phyloP scores from a whole-genome alignment of 306 rosid genomes.

The Casuarina cunninghamiana region DNA sequence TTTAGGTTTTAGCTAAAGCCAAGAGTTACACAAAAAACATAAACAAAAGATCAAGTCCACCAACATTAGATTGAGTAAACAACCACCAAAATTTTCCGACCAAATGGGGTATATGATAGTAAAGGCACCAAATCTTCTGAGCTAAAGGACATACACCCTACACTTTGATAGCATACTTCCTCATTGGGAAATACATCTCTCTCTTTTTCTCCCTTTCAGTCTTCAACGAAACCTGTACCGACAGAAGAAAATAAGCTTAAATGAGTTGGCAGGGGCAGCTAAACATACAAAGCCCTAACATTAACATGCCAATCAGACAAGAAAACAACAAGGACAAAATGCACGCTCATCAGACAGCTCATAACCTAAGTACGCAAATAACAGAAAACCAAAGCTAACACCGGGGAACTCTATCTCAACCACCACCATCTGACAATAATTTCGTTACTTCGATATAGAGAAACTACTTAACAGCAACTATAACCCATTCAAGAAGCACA shows the following conservation, averaged over 20 bases:
- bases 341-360: neutral
- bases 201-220: constrained; percentile 57
- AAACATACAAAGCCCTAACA: neutral
- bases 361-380: neutral
- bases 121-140: constrained; percentile 19
- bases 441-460: neutral
- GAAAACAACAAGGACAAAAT: neutral
- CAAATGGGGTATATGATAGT: constrained; percentile 14
- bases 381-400: neutral
- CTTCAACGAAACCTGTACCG: constrained; percentile 45
- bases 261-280: neutral
- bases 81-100: constrained; percentile 31
- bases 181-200: constrained; percentile 55
- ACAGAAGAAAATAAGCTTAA: neutral
- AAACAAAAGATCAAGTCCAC: constrained; percentile 17
- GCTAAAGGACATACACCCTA: constrained; percentile 21
- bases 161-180: constrained; percentile 63
- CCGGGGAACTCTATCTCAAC: neutral
- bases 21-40: constrained; percentile 4
- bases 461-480: neutral
- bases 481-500: neutral
- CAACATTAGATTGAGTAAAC: constrained; percentile 16
- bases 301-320: neutral
- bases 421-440: neutral
- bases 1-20: constrained; percentile 7